Conservation (phyloP, 176 grass and related monocot species). For the Lolium rigidum region DNA sequence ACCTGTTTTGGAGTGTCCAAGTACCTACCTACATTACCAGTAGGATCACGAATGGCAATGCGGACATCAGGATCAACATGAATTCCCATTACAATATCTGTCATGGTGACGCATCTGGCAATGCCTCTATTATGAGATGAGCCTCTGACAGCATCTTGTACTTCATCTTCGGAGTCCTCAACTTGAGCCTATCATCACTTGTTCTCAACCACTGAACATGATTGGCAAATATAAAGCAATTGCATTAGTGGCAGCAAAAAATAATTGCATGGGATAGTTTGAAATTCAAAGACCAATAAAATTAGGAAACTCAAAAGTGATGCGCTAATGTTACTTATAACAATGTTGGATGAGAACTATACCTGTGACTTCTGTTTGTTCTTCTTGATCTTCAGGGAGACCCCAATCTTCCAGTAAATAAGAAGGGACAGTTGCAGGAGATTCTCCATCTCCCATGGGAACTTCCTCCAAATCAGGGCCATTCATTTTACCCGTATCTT, state of each 20-base stretch:
- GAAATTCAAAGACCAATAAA: background rate
- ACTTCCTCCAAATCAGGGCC: no score
- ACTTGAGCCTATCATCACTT: slow-evolving; percentile 80
- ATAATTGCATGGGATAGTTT: background rate
- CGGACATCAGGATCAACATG: slow-evolving; percentile 31
- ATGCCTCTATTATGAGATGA: slow-evolving; percentile 33
- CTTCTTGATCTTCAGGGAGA: no score
- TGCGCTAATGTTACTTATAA: background rate
- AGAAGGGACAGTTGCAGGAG: no score
- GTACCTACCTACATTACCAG: slow-evolving; percentile 29
- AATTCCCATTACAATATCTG: slow-evolving; percentile 18
- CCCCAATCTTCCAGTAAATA: no score
- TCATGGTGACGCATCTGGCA: slow-evolving; percentile 16
- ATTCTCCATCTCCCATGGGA: no score
- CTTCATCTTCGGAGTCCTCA: slow-evolving; percentile 81
- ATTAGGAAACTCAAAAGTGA: background rate
- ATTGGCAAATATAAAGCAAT: no score
- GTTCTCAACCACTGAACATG: slow-evolving; percentile 81
- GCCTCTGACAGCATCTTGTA: slow-evolving; percentile 43
- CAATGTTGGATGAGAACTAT: no score
- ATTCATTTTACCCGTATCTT: no score
- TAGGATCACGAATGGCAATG: slow-evolving; percentile 3
- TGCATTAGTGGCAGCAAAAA: background rate
- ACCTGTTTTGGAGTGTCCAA: slow-evolving; percentile 24
- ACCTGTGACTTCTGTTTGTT: no score